phyloP scores from a whole-genome alignment of 139 green algal species.

The Pleodorina starrii region DNA sequence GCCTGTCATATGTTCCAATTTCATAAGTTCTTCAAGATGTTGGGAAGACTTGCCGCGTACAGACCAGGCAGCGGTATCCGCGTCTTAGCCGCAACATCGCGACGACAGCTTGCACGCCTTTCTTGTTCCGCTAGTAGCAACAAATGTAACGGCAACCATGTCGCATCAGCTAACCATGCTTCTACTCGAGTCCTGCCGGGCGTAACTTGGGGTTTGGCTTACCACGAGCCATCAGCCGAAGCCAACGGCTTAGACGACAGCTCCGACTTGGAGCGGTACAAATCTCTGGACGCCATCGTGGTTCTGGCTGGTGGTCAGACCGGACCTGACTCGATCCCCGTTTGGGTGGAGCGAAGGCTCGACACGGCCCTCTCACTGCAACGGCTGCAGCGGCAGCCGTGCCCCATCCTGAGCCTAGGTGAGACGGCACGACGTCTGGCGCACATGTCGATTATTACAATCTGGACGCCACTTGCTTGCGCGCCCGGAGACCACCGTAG shows the following conservation, averaged over 20 bases:
- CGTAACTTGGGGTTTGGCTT: not conserved
- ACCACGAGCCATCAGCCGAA: not conserved
- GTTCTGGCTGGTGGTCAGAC: constrained; percentile 39
- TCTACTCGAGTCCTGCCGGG: not conserved
- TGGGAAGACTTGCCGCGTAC: not conserved
- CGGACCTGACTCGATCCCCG: not conserved
- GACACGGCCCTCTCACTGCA: constrained; percentile 30
- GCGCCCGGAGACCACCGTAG: too few relatives aligned
- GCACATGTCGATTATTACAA: too few relatives aligned
- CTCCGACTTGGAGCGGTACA: not conserved
- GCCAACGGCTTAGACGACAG: not conserved
- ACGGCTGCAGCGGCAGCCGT: not conserved
- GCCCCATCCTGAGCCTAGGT: not conserved
- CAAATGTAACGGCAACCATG: not conserved
- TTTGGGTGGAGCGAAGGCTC: constrained; percentile 35
- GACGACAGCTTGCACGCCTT: not conserved
- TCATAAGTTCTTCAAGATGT: not conserved
- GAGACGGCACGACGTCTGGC: too few relatives aligned
- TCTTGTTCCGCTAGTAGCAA: not conserved
- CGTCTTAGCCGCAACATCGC: not conserved
- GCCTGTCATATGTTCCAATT: not conserved
- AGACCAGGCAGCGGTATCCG: not conserved
- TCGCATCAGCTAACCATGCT: not conserved
- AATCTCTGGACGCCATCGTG: constrained; percentile 26
- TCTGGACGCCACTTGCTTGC: too few relatives aligned